Percentiles rank a stretch among this genome's conserved stretches.
Evolutionary conservation across 202 grass and related monocot genomes (phyloP).

Genomic region (Digitaria exilis): DNA sequence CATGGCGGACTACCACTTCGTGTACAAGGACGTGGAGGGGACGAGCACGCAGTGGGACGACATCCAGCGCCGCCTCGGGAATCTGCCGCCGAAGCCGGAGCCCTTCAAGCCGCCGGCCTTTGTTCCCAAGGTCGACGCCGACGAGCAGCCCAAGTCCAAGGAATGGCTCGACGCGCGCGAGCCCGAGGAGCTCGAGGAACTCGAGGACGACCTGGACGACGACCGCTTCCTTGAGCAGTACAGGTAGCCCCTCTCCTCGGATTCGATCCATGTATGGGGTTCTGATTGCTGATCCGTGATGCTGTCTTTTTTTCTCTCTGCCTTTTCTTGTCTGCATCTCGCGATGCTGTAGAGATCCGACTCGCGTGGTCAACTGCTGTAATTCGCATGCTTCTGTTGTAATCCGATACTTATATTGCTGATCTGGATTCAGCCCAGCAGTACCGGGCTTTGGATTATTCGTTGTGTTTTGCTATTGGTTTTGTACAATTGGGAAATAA

Average conservation of each 20-base stretch:
- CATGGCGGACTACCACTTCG: slow-evolving; percentile 96
- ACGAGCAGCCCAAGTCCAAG: slow-evolving; percentile 70
- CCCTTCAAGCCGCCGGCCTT: slow-evolving; percentile 83
- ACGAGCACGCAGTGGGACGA: slow-evolving; percentile 94
- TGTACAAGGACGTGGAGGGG: slow-evolving; percentile 99
- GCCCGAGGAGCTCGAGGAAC: slow-evolving; percentile 74
- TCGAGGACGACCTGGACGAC: slow-evolving; percentile 85
- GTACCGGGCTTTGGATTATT: background rate
- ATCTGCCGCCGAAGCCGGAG: slow-evolving; percentile 80
- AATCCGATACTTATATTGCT: background rate
- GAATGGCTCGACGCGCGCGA: slow-evolving; percentile 80
- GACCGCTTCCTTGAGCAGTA: slow-evolving; percentile 96
- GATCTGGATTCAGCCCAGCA: background rate
- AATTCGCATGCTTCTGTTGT: background rate
- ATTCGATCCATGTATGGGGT: slow-evolving; percentile 14
- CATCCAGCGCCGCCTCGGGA: slow-evolving; percentile 87
- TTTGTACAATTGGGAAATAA: background rate
- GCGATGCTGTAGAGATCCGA: background rate
- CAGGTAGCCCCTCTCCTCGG: slow-evolving; percentile 31
- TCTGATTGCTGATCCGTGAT: slow-evolving; percentile 4
- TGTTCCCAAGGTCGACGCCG: slow-evolving; percentile 61
- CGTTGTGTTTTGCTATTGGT: slow-evolving; percentile 14
- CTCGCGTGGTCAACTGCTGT: background rate
- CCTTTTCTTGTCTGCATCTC: background rate
- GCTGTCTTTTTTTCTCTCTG: background rate